Evolutionary conservation across 148 eudicot species (phyloP).

Genomic region (Rhododendron kiyosumense): DNA sequence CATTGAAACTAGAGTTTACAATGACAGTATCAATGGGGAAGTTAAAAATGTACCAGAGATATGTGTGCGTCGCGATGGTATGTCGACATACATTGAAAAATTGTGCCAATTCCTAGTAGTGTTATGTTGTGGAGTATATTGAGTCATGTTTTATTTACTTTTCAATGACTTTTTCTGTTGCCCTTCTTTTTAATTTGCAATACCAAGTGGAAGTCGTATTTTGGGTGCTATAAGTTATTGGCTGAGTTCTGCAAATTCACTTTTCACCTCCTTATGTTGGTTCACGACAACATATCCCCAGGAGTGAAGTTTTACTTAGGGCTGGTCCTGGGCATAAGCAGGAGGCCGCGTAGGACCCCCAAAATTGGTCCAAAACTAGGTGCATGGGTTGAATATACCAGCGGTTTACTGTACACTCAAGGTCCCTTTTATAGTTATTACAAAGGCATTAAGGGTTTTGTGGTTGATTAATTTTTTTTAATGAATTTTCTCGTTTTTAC

Average conservation of each 20-base stretch:
- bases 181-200: background rate
- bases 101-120: background rate
- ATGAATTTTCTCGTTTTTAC: background rate
- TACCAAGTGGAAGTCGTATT: background rate
- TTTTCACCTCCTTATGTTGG: background rate
- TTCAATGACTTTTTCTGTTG: background rate
- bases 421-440: background rate
- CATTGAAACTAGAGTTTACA: conserved; percentile 88
- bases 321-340: background rate
- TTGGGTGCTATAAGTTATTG: background rate
- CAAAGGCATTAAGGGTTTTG: background rate
- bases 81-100: conserved; percentile 6
- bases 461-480: background rate
- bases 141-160: background rate
- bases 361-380: background rate
- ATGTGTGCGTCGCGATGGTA: conserved; percentile 89
- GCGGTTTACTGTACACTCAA: background rate
- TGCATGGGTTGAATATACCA: background rate
- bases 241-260: background rate
- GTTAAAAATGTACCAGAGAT: conserved; percentile 75
- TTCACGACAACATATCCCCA: background rate
- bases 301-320: background rate
- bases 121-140: background rate
- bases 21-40: conserved; percentile 76
- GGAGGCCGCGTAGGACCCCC: background rate